These are phyloP conservation scores for Sporobolomyces phaffii DNA, from an alignment of 768 basidiomycete genomes.

Conservation along the genomic window DNA sequence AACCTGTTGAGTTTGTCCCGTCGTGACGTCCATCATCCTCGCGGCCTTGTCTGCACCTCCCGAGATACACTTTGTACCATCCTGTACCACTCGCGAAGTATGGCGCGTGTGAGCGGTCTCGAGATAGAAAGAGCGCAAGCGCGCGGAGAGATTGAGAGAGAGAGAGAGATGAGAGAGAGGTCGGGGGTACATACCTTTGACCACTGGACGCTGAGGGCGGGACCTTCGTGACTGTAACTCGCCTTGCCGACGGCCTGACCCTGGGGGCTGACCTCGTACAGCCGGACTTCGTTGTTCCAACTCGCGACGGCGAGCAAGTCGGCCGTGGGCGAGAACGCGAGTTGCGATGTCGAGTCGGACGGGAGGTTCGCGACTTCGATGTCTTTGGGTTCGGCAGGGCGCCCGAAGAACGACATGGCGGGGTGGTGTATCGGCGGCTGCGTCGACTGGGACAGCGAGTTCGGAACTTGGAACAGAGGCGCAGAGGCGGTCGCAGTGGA, in stretches of 20 bases:
- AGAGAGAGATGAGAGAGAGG: too few species aligned
- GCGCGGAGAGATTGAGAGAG: background rate
- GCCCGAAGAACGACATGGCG: constrained; percentile 36
- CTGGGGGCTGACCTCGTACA: constrained; percentile 78
- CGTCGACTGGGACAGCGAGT: background rate
- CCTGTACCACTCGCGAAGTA: too few species aligned
- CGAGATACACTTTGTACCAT: constrained; percentile 78
- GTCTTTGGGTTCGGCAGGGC: constrained; percentile 58
- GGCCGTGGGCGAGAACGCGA: constrained; percentile 75
- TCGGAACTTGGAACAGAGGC: too few species aligned
- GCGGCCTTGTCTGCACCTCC: constrained; percentile 92
- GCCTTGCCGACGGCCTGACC: constrained; percentile 79
- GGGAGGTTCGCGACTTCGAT: constrained; percentile 75
- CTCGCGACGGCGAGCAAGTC: constrained; percentile 87
- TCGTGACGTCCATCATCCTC: constrained; percentile 83
- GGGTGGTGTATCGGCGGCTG: background rate
- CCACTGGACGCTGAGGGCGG: constrained; percentile 83
- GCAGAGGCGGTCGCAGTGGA: background rate
- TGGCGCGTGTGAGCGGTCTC: background rate
- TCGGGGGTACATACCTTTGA: constrained; percentile 72
- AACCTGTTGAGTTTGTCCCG: constrained; percentile 76
- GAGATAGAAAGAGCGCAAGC: background rate
- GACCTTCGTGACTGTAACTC: constrained; percentile 82
- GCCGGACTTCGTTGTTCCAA: constrained; percentile 85
- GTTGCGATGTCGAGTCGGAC: constrained; percentile 74